These are phyloP conservation scores for Suillus placidus DNA, from an alignment of 768 basidiomycete species.

Conservation along the genomic window DNA sequence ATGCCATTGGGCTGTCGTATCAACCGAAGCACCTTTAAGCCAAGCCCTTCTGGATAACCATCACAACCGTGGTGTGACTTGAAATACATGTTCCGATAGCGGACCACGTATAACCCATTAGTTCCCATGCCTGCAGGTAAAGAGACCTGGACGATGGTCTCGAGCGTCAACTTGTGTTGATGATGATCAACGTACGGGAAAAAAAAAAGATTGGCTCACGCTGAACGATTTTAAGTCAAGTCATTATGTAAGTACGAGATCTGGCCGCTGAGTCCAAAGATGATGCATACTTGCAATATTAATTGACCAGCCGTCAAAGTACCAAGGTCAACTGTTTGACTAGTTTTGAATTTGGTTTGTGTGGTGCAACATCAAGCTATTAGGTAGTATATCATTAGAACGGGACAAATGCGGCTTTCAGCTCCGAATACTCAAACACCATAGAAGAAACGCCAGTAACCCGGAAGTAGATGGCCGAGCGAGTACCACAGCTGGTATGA, in stretches of 20 bases:
- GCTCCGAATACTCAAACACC: conserved; percentile 4
- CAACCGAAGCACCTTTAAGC: neutral
- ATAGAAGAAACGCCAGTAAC: conserved; percentile 39
- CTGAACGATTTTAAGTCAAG: neutral
- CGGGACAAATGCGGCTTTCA: neutral
- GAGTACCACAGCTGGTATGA: conserved; percentile 36
- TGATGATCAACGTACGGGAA: neutral
- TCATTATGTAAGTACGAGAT: neutral
- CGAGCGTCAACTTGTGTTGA: neutral
- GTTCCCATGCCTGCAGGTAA: neutral
- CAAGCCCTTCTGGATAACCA: neutral
- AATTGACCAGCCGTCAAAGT: neutral
- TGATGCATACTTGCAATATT: too few species aligned
- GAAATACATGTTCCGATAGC: neutral
- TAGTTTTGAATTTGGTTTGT: neutral
- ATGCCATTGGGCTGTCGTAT: neutral
- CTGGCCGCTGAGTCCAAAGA: neutral
- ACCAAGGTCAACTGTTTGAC: neutral
- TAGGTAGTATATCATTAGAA: neutral
- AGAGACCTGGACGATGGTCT: neutral
- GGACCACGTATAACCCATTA: neutral
- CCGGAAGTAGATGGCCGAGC: conserved; percentile 36
- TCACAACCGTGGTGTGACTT: neutral
- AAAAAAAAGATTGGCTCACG: neutral
- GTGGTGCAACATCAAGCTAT: neutral